These are phyloP conservation scores for Hericium rajendrae DNA, from an alignment of 768 basidiomycete species.

Conservation along the genomic window DNA sequence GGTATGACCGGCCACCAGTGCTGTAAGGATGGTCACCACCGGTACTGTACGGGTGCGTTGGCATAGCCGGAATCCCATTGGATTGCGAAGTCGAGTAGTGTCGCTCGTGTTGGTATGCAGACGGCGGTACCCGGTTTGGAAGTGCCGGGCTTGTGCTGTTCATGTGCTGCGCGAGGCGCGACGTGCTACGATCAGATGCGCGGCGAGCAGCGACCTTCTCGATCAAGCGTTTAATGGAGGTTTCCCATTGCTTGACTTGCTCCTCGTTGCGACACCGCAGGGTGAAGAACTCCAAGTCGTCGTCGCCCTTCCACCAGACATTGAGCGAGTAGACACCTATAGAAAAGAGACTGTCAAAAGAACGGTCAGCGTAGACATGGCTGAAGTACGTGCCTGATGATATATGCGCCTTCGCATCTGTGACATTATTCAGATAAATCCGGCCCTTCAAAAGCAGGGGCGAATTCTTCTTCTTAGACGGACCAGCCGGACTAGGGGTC, in stretches of 20 bases:
- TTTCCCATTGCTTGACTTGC: conserved; percentile 88
- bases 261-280: conserved; percentile 90
- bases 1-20: conserved; percentile 13
- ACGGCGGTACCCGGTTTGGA: conserved; percentile 1
- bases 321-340: conserved; percentile 67
- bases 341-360: neutral
- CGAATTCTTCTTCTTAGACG: conserved; percentile 65
- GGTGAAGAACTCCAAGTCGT: conserved; percentile 88
- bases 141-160: conserved; percentile 36
- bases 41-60: conserved; percentile 10
- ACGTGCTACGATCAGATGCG: conserved; percentile 52
- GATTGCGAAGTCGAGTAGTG: neutral
- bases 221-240: conserved; percentile 81
- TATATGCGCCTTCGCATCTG: conserved; percentile 47
- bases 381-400: conserved; percentile 44
- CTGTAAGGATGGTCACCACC: conserved; percentile 13
- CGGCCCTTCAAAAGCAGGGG: conserved; percentile 88
- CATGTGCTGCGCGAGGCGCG: conserved; percentile 36
- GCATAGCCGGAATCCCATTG: conserved; percentile 17
- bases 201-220: conserved; percentile 63
- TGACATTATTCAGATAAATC: conserved; percentile 95
- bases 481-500: conserved; percentile 41
- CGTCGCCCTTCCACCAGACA: conserved; percentile 92
- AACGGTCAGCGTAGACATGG: conserved; percentile 1
- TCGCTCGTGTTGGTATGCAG: neutral